Percentiles rank a stretch among this genome's conserved stretches.
These are phyloP conservation scores for Leccinum huronense DNA, from an alignment of 1,284 basidiomycete genomes.

Conservation along the genomic window DNA sequence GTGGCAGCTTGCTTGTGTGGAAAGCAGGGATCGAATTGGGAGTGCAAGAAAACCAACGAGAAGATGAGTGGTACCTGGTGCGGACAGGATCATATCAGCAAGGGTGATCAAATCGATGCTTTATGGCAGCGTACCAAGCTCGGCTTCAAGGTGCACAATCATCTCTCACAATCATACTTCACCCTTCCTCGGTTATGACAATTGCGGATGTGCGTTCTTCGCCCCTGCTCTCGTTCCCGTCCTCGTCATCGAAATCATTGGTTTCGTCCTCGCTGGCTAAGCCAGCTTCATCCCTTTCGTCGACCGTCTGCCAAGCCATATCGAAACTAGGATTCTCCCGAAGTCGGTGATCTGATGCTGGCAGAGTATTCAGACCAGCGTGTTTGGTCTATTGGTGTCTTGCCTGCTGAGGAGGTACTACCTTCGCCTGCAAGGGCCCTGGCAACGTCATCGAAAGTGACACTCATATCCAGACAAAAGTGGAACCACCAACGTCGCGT, in stretches of 20 bases:
- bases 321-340: slow-evolving; percentile 70
- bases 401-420: slow-evolving; percentile 41
- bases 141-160: slow-evolving; percentile 60
- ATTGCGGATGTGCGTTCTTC: slow-evolving; percentile 73
- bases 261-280: slow-evolving; percentile 69
- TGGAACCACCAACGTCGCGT: slow-evolving; percentile 69
- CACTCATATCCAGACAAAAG: slow-evolving; percentile 68
- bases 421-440: slow-evolving; percentile 57
- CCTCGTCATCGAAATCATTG: slow-evolving; percentile 61
- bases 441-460: slow-evolving; percentile 61
- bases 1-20: slow-evolving; percentile 65
- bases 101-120: not conserved
- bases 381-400: slow-evolving; percentile 50
- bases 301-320: slow-evolving; percentile 67
- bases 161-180: slow-evolving; percentile 73
- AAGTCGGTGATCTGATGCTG: slow-evolving; percentile 55
- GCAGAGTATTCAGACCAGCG: slow-evolving; percentile 70
- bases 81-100: slow-evolving; percentile 6
- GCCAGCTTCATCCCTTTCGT: slow-evolving; percentile 71
- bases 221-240: slow-evolving; percentile 41
- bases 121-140: slow-evolving; percentile 53
- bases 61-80: slow-evolving; percentile 82
- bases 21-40: slow-evolving; percentile 76
- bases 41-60: slow-evolving; percentile 73
- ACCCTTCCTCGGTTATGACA: slow-evolving; percentile 76